Evolutionary conservation across 2,329 filamentous ascomycete species (phyloP), one percentile per base, ranked within the genome.

Genomic region (Xylariaceae sp.): DNA sequence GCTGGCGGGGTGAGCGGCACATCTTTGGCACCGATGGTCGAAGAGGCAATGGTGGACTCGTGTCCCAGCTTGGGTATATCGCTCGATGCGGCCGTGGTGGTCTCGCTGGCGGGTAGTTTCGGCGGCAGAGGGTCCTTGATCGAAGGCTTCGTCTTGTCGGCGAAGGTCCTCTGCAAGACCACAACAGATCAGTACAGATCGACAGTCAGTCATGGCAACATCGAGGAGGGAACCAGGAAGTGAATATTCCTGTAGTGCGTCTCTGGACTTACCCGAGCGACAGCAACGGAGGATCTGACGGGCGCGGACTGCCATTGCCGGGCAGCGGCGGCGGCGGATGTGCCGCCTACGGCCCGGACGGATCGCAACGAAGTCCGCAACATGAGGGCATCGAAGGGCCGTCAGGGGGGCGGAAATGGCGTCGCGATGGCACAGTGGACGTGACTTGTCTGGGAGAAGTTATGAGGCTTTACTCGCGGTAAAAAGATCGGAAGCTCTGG

Each of bases 311-410:
- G 69, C 74, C 73, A 78, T 77, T 77, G 75, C 58, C 68, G 72
- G 49, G 64, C 63, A 55, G 64, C 61, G 52, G 69, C 65, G 58
- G 64, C 64, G 57, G 64, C 51, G 53, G 72, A 65, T 63, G 65
- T 69, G 58, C 64, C 63, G 63, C 70, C 65, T 58, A 77, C 61
- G 53, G 68, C 65, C 68, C 68, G 75, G 56, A 71, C 71, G 59
- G 76, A 77, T 66, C 70, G 74, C 66, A 80, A 64, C 61, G 76
- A 79, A 60, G 73, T 75, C 67, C 76, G 77, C 72, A 81, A 71
- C 77, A 81, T 81, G 67, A 68, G 67, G 64, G 63, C 66, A 65
- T 68, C 59, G 51, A 50, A 41, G 22, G 35, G 44, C 50, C 49
- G 46, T 45, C 43, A 26, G 15, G 24, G 12, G 5, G n/a, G 24